phyloP scores from a whole-genome alignment of 768 basidiomycete genomes.

The Coprinellus micaceus region DNA sequence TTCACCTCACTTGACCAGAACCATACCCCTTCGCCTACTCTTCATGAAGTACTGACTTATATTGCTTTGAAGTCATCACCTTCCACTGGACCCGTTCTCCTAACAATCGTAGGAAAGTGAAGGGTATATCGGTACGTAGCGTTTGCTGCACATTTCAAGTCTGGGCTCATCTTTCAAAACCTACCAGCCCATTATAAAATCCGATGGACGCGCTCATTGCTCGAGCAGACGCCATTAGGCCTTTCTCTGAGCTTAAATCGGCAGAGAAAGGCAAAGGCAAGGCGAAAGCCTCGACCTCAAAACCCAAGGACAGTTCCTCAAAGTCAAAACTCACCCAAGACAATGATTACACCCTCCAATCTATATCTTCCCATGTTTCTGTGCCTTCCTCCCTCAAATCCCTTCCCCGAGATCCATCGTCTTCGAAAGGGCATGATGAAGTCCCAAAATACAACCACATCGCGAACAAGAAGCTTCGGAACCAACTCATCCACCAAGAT shows the following conservation, averaged over 20 bases:
- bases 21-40: too few relatives aligned
- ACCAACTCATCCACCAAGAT: slow-evolving; percentile 60
- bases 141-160: too few relatives aligned
- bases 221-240: slow-evolving; percentile 57
- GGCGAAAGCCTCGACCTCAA: slow-evolving; percentile 3
- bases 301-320: slow-evolving; percentile 20
- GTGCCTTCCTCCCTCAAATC: slow-evolving; percentile 65
- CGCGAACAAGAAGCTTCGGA: slow-evolving; percentile 71
- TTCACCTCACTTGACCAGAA: too few relatives aligned
- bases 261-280: slow-evolving; percentile 22
- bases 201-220: slow-evolving; percentile 80
- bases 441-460: slow-evolving; percentile 57
- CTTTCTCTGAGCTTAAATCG: slow-evolving; percentile 38
- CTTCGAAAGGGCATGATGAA: slow-evolving; percentile 25
- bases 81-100: too few relatives aligned
- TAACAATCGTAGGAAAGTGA: too few relatives aligned
- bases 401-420: slow-evolving; percentile 30
- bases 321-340: slow-evolving; percentile 11
- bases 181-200: too few relatives aligned
- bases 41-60: too few relatives aligned
- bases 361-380: slow-evolving; percentile 54
- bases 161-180: too few relatives aligned
- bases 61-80: too few relatives aligned
- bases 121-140: too few relatives aligned
- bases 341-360: slow-evolving; percentile 50